Evolutionary conservation across 805 yeast genomes (phyloP), one percentile per base, ranked within the genome.

Genomic region (Lipomyces kockii): DNA sequence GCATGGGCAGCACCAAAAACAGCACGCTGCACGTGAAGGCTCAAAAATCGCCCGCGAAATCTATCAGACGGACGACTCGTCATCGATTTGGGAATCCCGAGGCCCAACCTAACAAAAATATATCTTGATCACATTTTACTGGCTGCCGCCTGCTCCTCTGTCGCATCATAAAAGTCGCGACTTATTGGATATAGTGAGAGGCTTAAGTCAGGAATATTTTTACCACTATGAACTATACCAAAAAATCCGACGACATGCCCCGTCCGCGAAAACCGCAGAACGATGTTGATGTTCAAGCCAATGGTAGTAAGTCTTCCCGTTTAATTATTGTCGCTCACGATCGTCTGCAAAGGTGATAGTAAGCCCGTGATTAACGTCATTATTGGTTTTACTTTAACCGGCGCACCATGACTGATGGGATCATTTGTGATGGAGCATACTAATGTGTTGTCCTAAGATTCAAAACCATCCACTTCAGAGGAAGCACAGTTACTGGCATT

Each of bases 401-500:
- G 27, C 1, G 3, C 53, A 49, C 53, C 20, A 7, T 22, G 22
- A 12, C 25, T 14, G 53, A 20, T 29, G 32, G 7, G 32, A 49
- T 20, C 20, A 49, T 49, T 49, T 49, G 11, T 49, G 53, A 22
- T 49, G 22, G 53, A 20, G 17, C 14, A n/a, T 49, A n/a, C 27
- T 52, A 14, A 52, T 12, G 49, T 32, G 32, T 34, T 29, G 17
- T 22, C 12, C 17, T 37, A 37, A 60, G 61, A 6, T 5, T 17
- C 69, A 34, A 54, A 58, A 17, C 59, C 66, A 7, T 56, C 69
- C 17, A 43, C 22, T 46, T 67, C 70, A 7, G 68, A 64, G 37
- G 87, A 87, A 66, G 83, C 83, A 20, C 97, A 94, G 77, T 88
- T 91, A 74, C 83, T 85, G 68, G 91, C 89, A 58, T 92, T 93